phyloP scores from a whole-genome alignment of 169 alveolate species.

The Perkinsus olseni region DNA sequence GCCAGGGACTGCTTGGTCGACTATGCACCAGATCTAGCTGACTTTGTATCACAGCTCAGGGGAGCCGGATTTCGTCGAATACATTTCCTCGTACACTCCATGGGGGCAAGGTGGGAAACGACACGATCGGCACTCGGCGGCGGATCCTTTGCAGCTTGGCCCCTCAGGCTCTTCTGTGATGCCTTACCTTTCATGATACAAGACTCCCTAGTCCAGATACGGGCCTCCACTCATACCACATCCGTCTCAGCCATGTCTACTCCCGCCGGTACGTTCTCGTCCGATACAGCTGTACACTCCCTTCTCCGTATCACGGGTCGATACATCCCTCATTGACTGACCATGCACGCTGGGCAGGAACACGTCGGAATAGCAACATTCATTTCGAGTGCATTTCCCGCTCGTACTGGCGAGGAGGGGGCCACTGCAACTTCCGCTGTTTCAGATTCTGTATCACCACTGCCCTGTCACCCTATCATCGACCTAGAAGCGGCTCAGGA shows the following conservation, averaged over 20 bases:
- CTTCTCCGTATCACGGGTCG: no score
- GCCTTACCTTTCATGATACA: neutral
- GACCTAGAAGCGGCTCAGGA: neutral
- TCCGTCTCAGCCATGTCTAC: neutral
- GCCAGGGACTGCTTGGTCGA: conserved; percentile 20
- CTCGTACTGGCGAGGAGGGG: no score
- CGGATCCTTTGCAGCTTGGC: neutral
- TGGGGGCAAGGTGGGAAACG: conserved; percentile 19
- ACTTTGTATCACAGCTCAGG: neutral
- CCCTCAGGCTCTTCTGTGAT: neutral
- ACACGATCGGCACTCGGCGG: neutral
- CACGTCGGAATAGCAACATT: no score
- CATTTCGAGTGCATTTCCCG: no score
- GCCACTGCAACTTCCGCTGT: no score
- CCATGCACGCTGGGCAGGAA: no score
- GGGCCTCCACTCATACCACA: neutral
- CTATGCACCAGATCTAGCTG: neutral
- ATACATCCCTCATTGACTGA: no score
- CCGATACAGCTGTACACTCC: neutral
- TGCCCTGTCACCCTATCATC: neutral
- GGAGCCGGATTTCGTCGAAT: conserved; percentile 27
- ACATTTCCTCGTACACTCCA: conserved; percentile 32
- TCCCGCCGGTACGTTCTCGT: neutral
- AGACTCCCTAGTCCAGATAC: neutral
- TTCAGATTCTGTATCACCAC: neutral